Evolutionary conservation across 441 rosid species (phyloP), one percentile per base, ranked within the genome.

Genomic region (Daphne laureola): DNA sequence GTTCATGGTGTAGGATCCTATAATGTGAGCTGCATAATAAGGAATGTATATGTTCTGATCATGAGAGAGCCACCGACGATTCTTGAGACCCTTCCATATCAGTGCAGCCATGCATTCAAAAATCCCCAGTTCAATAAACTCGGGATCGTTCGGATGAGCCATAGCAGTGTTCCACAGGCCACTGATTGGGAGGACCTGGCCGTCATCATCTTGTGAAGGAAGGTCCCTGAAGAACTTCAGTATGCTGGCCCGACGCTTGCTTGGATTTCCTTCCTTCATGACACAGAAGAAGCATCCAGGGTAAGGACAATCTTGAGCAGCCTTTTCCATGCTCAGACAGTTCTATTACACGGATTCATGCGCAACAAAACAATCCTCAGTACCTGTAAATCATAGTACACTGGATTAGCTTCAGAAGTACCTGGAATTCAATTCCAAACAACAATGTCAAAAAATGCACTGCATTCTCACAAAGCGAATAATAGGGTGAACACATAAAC

Each of bases 91-190:
- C 69, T 92, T 92, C 92, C 92, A 89, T 60, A 84, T 89, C 50
- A 92, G 77, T 49, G 98, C 82, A 16, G 94, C 71, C 97, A 92
- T 92, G 76, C 96, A 92, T 67, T 86, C 97, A 26, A 92, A 92
- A 57, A 89, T 92, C 48, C 98, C 96, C 46, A 92, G 74, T 66
- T 89, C 94, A 2, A 92, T 84, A 67, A 92, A 92, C 68, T 92
- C 98, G 0, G 94, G 96, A 58, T 92, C 96, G 49, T 92, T 89
- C n/a, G 98, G 98, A 68, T 92, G 96, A 15, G 98, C 97, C 98
- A 89, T 92, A 42, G 98, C 96, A 52, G 98, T 92, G 78, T 92
- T 92, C 97, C 98, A 92, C 38, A 92, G 88, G 45, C 98, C 98
- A 53, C 97, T 92, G 53, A 92, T 89, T 13, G 98, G 96, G 57